phyloP scores from a whole-genome alignment of 2,329 filamentous ascomycete species.

The Diaporthe sp. region DNA sequence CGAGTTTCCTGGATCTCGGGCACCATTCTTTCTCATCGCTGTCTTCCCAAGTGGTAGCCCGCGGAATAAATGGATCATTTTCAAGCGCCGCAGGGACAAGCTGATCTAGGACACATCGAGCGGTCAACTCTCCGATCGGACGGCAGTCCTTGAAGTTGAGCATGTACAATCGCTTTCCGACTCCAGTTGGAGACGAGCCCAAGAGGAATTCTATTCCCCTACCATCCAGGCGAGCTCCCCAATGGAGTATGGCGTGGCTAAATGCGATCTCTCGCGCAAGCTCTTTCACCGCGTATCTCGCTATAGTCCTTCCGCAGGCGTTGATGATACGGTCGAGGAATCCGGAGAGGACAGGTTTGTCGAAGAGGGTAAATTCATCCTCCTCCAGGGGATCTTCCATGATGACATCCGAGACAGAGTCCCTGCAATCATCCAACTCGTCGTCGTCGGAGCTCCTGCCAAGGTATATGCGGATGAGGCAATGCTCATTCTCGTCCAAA shows the following conservation, averaged over 20 bases:
- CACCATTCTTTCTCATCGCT: neutral
- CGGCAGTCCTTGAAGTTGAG: neutral
- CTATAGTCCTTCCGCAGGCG: neutral
- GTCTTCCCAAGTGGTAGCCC: neutral
- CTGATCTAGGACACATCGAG: neutral
- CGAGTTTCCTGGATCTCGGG: neutral
- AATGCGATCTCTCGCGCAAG: neutral
- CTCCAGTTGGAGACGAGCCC: neutral
- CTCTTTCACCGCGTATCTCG: too few species aligned
- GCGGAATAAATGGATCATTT: constrained; percentile 4
- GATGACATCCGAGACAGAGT: neutral
- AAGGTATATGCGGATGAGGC: neutral
- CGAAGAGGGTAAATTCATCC: neutral
- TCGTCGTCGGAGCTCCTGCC: neutral
- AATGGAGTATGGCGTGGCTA: neutral
- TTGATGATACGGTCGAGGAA: neutral
- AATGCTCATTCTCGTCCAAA: neutral
- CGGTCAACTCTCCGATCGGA: neutral
- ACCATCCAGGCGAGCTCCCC: neutral
- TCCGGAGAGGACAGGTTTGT: neutral
- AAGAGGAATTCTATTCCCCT: neutral
- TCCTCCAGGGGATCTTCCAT: neutral
- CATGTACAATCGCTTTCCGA: neutral
- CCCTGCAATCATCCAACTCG: neutral
- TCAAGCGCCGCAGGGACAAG: constrained; percentile 2